Evolutionary conservation across 441 rosid species (phyloP).

Genomic region (Brassica hybrid): DNA sequence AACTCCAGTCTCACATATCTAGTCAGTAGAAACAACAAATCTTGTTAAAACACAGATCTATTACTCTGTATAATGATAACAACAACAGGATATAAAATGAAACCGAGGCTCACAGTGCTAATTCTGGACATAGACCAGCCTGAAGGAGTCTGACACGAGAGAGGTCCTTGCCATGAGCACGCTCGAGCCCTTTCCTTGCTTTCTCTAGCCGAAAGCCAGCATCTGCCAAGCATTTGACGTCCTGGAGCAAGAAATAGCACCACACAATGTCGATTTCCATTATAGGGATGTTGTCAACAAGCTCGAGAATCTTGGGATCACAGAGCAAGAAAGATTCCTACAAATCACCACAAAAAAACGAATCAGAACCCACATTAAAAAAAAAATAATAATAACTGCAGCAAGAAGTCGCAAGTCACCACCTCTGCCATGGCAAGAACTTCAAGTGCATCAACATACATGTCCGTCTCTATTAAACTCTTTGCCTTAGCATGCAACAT

Average conservation of each 20-base stretch:
- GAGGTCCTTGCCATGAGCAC: constrained; percentile 84
- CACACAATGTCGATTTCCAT: constrained; percentile 97
- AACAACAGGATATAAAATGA: constrained; percentile 1
- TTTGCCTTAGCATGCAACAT: constrained; percentile 86
- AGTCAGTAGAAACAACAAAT: constrained; percentile 14
- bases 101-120: constrained; percentile 70
- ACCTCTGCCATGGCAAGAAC: constrained; percentile 95
- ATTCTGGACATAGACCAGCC: constrained; percentile 70
- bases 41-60: background rate
- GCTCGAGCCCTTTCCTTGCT: constrained; percentile 90
- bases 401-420: constrained; percentile 23
- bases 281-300: constrained; percentile 82
- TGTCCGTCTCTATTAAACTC: constrained; percentile 56
- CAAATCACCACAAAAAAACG: constrained; percentile 15
- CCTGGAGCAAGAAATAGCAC: constrained; percentile 92
- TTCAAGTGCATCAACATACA: constrained; percentile 79
- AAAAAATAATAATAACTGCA: background rate
- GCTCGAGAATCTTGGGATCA: constrained; percentile 78
- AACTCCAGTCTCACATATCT: constrained; percentile 87
- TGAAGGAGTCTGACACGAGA: constrained; percentile 85
- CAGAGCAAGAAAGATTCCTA: constrained; percentile 91
- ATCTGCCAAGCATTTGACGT: constrained; percentile 74
- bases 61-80: background rate
- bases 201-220: constrained; percentile 81
- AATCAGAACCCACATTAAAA: background rate